A percentile compares a stretch with the other conserved stretches of the same genome.
These are phyloP conservation scores for Jaminaea rosea DNA, from an alignment of 1,284 basidiomycete species.

Conservation along the genomic window DNA sequence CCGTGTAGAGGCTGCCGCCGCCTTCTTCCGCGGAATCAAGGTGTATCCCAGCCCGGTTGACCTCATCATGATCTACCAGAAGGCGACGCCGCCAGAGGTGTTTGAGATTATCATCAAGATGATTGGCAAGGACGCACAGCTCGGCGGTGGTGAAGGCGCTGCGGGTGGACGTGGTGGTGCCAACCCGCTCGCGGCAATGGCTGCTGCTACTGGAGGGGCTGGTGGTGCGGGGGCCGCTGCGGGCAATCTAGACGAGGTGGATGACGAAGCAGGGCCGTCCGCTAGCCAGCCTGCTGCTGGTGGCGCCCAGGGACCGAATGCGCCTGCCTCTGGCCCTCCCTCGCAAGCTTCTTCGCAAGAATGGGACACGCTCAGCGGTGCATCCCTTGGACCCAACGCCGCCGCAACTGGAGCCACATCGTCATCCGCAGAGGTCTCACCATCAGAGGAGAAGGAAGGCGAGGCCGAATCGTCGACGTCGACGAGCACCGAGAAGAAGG, in stretches of 20 bases:
- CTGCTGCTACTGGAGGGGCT: constrained; percentile 2
- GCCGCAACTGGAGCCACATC: neutral
- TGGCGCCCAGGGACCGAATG: constrained; percentile 10
- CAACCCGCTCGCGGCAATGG: neutral
- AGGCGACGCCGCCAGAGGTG: constrained; percentile 74
- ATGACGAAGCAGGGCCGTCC: constrained; percentile 17
- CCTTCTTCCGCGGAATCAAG: constrained; percentile 85
- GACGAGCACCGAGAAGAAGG: neutral
- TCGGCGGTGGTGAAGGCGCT: constrained; percentile 10
- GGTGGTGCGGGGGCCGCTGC: constrained; percentile 13
- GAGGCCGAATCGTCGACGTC: no score
- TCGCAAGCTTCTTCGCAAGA: constrained; percentile 23
- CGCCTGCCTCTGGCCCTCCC: constrained; percentile 1
- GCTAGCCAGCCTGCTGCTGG: neutral
- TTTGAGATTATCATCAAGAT: constrained; percentile 86
- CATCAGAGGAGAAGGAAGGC: neutral
- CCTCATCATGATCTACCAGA: constrained; percentile 69
- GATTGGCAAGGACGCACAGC: constrained; percentile 74
- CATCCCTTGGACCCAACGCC: neutral
- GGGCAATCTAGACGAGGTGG: constrained; percentile 24
- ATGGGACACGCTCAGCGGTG: constrained; percentile 23
- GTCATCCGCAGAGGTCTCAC: neutral
- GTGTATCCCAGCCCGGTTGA: constrained; percentile 90
- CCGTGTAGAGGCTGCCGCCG: constrained; percentile 61
- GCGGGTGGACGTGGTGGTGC: neutral